phyloP scores from a whole-genome alignment of 108 stramenopile species.

The Cyclotella kingstonii region DNA sequence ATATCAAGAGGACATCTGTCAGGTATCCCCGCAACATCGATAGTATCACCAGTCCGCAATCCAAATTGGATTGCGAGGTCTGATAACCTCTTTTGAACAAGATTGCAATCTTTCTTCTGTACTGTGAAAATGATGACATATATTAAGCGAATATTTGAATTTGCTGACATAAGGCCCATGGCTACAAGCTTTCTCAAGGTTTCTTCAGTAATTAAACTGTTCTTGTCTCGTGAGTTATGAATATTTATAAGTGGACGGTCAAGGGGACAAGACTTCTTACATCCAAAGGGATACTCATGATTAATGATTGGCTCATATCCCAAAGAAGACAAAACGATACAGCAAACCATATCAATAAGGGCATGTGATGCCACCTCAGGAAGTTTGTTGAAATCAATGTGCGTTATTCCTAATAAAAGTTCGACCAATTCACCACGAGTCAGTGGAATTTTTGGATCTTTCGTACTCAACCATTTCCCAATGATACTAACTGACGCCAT shows the following conservation, averaged over 20 bases:
- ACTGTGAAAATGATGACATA: slow-evolving; percentile 25
- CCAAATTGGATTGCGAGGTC: neutral
- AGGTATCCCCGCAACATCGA: slow-evolving; percentile 21
- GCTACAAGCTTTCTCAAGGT: slow-evolving; percentile 33
- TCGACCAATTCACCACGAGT: slow-evolving; percentile 62
- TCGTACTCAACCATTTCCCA: slow-evolving; percentile 57
- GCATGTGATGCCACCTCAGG: slow-evolving; percentile 61
- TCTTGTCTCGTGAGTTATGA: neutral
- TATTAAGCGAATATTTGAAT: slow-evolving; percentile 27
- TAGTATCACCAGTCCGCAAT: slow-evolving; percentile 5
- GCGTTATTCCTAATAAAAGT: slow-evolving; percentile 58
- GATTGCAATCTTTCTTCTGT: slow-evolving; percentile 9
- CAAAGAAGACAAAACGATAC: slow-evolving; percentile 41
- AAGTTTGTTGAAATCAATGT: slow-evolving; percentile 65
- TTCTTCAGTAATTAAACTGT: slow-evolving; percentile 15
- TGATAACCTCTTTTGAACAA: slow-evolving; percentile 4
- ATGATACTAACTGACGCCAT: slow-evolving; percentile 59
- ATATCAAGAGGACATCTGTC: slow-evolving; percentile 22
- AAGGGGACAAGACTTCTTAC: too few species aligned
- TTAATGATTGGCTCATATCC: slow-evolving; percentile 23
- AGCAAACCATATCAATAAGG: slow-evolving; percentile 60
- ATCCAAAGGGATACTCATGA: slow-evolving; percentile 25
- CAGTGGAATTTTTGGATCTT: slow-evolving; percentile 40
- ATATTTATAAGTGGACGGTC: too few species aligned
- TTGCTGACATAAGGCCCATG: slow-evolving; percentile 54